Percentiles rank a stretch among this genome's conserved stretches.
Conservation (phyloP, 352 stramenopile genomes). For the Phytophthora colocasiae region DNA sequence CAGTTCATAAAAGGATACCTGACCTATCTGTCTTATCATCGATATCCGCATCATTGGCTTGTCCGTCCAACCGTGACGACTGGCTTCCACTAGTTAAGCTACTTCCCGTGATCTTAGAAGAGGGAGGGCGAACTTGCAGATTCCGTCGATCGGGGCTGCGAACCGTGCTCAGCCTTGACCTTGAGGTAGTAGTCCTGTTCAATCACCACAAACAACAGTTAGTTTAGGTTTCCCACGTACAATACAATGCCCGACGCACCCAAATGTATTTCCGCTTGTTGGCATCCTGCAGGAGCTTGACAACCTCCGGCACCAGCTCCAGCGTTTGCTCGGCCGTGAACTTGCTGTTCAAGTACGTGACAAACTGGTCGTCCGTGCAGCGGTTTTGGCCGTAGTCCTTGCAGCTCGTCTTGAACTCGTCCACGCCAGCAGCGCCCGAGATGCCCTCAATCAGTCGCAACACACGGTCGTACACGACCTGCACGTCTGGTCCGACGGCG, state of each 20-base stretch:
- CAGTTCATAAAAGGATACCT: slow-evolving; percentile 34
- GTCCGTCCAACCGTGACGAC: neutral
- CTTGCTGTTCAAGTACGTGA: slow-evolving; percentile 68
- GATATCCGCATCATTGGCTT: slow-evolving; percentile 14
- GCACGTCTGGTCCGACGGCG: slow-evolving; percentile 76
- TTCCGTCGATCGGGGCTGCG: slow-evolving; percentile 26
- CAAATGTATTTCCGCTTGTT: slow-evolving; percentile 87
- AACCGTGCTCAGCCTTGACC: slow-evolving; percentile 61
- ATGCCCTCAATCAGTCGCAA: slow-evolving; percentile 74
- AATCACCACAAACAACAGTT: slow-evolving; percentile 13
- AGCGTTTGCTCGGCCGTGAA: slow-evolving; percentile 79
- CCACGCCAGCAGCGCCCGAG: slow-evolving; percentile 59
- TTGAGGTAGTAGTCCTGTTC: slow-evolving; percentile 78
- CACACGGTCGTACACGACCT: slow-evolving; percentile 88
- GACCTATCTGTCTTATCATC: slow-evolving; percentile 28
- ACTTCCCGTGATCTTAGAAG: slow-evolving; percentile 51
- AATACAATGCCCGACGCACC: slow-evolving; percentile 46
- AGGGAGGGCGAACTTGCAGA: slow-evolving; percentile 62
- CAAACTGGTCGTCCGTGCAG: slow-evolving; percentile 76
- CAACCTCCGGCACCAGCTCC: slow-evolving; percentile 80
- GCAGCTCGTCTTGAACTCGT: slow-evolving; percentile 88
- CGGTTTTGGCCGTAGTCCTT: slow-evolving; percentile 89
- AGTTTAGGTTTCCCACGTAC: slow-evolving; percentile 4
- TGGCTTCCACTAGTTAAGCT: slow-evolving; percentile 3
- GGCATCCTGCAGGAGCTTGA: slow-evolving; percentile 84